Conservation (phyloP, 2,329 filamentous ascomycete species). For the Capronia americana region DNA sequence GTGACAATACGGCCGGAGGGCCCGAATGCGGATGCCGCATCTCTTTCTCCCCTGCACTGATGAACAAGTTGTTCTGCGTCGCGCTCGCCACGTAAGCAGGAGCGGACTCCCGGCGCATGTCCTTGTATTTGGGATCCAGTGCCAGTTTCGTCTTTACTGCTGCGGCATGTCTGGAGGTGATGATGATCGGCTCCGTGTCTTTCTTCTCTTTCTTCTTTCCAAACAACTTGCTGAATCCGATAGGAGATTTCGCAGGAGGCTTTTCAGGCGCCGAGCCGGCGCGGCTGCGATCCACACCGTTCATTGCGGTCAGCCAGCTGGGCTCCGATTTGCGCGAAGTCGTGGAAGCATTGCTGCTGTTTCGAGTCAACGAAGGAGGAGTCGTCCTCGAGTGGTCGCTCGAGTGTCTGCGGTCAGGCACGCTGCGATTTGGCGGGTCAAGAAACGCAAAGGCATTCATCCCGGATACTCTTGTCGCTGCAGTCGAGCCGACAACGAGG, state of each 20-base stretch:
- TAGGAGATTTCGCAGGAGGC: slow-evolving; percentile 10
- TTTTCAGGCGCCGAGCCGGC: slow-evolving; percentile 15
- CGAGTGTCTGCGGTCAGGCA: slow-evolving; percentile 20
- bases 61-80: slow-evolving; percentile 22
- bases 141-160: slow-evolving; percentile 29
- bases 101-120: slow-evolving; percentile 4
- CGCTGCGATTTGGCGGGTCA: slow-evolving; percentile 2
- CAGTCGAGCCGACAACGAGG: background rate
- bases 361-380: slow-evolving; percentile 3
- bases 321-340: slow-evolving; percentile 30
- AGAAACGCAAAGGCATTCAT: slow-evolving; percentile 15
- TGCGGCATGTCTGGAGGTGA: slow-evolving; percentile 25
- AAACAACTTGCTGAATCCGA: slow-evolving; percentile 22
- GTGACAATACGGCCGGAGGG: slow-evolving; percentile 28
- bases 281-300: slow-evolving; percentile 24
- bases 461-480: slow-evolving; percentile 1
- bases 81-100: background rate
- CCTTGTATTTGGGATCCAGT: slow-evolving; percentile 21
- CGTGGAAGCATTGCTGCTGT: slow-evolving; percentile 14
- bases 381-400: slow-evolving; percentile 9
- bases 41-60: slow-evolving; percentile 31
- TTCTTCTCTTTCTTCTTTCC: slow-evolving; percentile 31
- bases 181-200: slow-evolving; percentile 21
- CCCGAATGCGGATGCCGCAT: slow-evolving; percentile 37
- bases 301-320: slow-evolving; percentile 21